Base-by-base conservation (phyloP, 352 stramenopile genomes). In the Phytophthora hybrid region DNA sequence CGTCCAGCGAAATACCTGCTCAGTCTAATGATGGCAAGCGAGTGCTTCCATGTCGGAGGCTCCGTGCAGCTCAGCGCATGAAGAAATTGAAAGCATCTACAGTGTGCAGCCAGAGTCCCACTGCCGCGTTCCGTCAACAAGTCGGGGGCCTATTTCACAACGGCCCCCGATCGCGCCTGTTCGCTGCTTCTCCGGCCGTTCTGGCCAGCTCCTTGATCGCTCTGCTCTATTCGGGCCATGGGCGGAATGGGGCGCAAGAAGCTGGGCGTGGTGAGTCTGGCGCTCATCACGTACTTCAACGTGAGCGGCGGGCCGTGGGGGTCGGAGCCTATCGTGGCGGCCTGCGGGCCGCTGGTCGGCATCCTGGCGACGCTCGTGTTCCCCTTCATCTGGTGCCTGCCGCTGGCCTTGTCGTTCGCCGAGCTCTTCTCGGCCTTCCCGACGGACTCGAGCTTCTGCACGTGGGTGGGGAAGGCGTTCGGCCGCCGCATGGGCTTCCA, bases 231-330 rank as follows among this genome's bases (percentile, higher is more conserved):
- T 46, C 6, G 37, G 37, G 39, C 39, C 46, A 73, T 73, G 52
- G 65, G 69, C 18, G 58, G 58, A 52, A 77, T 80, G 69, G 70
- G 64, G 31, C 74, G 76, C 31, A 83, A 82, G 76, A 90, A 91
- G 71, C 78, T 93, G 13, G 85, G 85, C 67, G 75, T 92, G n/a
- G 68, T 92, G 55, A 81, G 78, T 66, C 73, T 92, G 46, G 86
- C 84, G 53, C 79, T 95, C 59, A 91, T 98, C 58, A 97, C 93
- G 37, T 98, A 97, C 74, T 98, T 97, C 68, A 93, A 91, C 60
- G 93, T 98, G 23, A 92, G 78, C 74, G 95, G 94, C 18, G 97
- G 97, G 7, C 96, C 97, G 6, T 99, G 98, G 82, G 97, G 97
- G 8, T 92, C 91, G 26, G 97, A 99, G 80, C 88, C 93, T n/a